Base-by-base conservation (phyloP, 2,329 filamentous ascomycete species). In the Aspergillus flavus region DNA sequence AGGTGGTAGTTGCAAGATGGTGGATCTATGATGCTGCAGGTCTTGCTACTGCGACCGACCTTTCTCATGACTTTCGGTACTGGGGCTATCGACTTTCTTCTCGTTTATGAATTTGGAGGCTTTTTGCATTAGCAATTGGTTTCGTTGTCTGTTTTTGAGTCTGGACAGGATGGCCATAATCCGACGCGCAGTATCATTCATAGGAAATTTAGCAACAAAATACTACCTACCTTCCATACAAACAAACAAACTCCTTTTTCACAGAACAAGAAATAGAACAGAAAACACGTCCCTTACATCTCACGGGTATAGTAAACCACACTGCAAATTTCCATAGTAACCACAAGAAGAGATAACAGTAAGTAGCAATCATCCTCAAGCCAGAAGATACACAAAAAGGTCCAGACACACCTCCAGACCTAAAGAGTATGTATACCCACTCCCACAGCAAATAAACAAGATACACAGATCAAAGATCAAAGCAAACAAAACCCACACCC, bases 1-100 rank as follows among this genome's bases (percentile, higher is more conserved):
- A 67, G 64, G 66, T 4, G 78, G 78, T 1, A 68, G 64, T 30
- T 81, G 79, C 69, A 70, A 66, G 55, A 74, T 60, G 6, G 69
- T 80, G 46, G 74, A 80, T 69, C 54, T 80, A 14, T 76, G 68
- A 64, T 56, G 10, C 39, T 53, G 19, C 56, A 11, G 23, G 50
- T 53, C 6, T 9, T 9, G 36, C 16, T 41, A 3, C n/a, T 41
- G 19, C 16, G 7, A n/a, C 19, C 6, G 19, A n/a, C 3, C 39
- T 41, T 50, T 34, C 39, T 14, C 7, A 21, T 26, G 53, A 16
- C 28, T 36, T 58, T 36, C 11, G n/a, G 11, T 54, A 36, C 16
- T 19, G 26, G 41, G 26, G 12, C 30, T 36, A 9, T 39, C 30
- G 21, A 39, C 28, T 10, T 19, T 55, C 52, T 39, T 16, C 52